Conservation (phyloP, 768 basidiomycete species). For the Psilocybe azurescens region DNA sequence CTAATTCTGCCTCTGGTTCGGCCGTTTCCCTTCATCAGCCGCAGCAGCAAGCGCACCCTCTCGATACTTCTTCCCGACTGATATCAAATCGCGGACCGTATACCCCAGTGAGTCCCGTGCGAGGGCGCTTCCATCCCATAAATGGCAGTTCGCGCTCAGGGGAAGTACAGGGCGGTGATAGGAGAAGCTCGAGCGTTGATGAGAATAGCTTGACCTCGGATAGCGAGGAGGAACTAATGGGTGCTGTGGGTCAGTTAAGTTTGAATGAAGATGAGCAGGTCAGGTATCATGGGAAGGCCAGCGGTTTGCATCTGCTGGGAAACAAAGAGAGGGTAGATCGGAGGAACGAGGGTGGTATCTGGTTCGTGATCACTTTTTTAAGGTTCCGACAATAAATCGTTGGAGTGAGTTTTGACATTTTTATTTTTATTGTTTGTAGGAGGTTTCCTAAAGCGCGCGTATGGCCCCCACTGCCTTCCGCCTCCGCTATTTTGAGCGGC, state of each 20-base stretch:
- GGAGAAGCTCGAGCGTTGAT: constrained; percentile 41
- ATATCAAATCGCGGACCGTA: constrained; percentile 9
- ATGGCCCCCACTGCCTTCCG: constrained; percentile 70
- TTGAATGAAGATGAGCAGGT: constrained; percentile 88
- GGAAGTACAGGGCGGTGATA: constrained; percentile 18
- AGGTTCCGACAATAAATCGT: neutral
- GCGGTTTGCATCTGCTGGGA: constrained; percentile 77
- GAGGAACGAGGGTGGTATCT: constrained; percentile 78
- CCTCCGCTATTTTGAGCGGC: constrained; percentile 31
- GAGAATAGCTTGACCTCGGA: constrained; percentile 38
- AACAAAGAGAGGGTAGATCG: constrained; percentile 63
- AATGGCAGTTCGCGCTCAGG: constrained; percentile 10
- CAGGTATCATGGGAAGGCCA: constrained; percentile 85
- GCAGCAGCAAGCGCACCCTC: constrained; percentile 16
- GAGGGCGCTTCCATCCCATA: constrained; percentile 8
- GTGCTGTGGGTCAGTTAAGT: constrained; percentile 85
- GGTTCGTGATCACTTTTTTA: constrained; percentile 45
- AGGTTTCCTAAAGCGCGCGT: constrained; percentile 89
- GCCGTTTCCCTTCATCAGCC: constrained; percentile 27
- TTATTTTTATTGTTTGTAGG: constrained; percentile 41
- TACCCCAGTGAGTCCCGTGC: constrained; percentile 20
- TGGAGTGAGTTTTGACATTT: constrained; percentile 4
- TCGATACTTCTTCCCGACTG: constrained; percentile 8
- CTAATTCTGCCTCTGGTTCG: constrained; percentile 28
- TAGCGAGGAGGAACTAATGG: constrained; percentile 52